phyloP scores from a whole-genome alignment of 495 filamentous ascomycete species.

The Xylaria sp. region DNA sequence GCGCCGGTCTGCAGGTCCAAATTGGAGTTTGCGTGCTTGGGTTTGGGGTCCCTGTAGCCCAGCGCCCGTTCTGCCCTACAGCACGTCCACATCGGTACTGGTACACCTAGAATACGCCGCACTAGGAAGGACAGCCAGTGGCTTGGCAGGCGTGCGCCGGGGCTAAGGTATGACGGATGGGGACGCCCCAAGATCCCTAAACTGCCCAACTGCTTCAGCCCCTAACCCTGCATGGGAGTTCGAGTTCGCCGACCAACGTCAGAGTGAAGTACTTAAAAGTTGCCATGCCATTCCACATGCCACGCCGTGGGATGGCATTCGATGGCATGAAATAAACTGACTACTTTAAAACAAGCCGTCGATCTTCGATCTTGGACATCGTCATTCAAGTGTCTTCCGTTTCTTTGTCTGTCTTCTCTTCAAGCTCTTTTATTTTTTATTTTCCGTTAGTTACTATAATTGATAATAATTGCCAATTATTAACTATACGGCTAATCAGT shows the following conservation, averaged over 20 bases:
- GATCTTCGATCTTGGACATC: conserved; percentile 6
- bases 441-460: conserved; percentile 6
- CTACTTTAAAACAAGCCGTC: background rate
- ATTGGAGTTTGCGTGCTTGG: background rate
- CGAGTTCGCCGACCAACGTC: background rate
- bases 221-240: background rate
- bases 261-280: conserved; percentile 16
- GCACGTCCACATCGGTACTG: background rate
- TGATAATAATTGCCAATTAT: too few relatives aligned
- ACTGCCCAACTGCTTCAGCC: background rate
- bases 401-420: background rate
- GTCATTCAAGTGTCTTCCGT: background rate
- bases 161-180: conserved; percentile 3
- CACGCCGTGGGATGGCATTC: background rate
- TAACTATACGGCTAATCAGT: background rate
- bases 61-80: conserved; percentile 8
- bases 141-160: conserved; percentile 7
- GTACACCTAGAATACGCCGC: background rate
- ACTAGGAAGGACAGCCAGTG: conserved; percentile 8
- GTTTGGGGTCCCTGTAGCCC: conserved; percentile 6
- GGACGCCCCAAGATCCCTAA: background rate
- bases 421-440: background rate
- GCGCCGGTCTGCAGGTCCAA: conserved; percentile 6
- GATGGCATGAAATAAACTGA: too few relatives aligned
- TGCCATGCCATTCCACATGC: too few relatives aligned